Percentiles rank a stretch among this genome's conserved stretches.
Conservation (phyloP, 1,139 yeast genomes). For the Wickerhamomyces sp. region DNA sequence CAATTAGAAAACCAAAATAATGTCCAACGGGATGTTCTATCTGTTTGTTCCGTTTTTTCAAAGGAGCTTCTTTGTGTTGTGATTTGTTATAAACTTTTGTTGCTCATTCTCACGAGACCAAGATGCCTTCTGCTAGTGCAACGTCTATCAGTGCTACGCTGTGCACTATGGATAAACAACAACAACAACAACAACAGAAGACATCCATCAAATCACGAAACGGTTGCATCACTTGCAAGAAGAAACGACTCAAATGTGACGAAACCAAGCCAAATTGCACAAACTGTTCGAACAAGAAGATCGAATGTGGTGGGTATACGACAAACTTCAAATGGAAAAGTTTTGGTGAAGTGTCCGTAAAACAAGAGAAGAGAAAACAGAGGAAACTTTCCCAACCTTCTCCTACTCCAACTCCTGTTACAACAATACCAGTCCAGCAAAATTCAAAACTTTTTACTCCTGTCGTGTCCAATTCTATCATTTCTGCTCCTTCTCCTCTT, state of each 20-base stretch:
- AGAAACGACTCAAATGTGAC: slow-evolving; percentile 52
- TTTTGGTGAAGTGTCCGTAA: slow-evolving; percentile 33
- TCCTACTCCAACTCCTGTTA: neutral
- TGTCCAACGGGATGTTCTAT: too few relatives aligned
- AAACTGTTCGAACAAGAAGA: slow-evolving; percentile 39
- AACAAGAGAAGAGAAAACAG: slow-evolving; percentile 1
- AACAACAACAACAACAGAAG: too few relatives aligned
- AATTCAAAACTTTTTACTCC: too few relatives aligned
- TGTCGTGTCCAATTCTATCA: too few relatives aligned
- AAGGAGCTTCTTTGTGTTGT: neutral
- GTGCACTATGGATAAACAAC: neutral
- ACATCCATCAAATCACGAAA: slow-evolving; percentile 17
- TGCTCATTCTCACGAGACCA: too few relatives aligned
- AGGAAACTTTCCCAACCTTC: too few relatives aligned
- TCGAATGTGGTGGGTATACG: slow-evolving; percentile 59
- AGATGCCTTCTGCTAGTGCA: neutral
- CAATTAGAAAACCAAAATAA: too few relatives aligned
- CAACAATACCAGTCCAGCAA: too few relatives aligned
- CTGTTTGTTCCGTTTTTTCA: too few relatives aligned
- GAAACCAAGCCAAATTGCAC: slow-evolving; percentile 49
- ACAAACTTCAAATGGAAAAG: slow-evolving; percentile 61
- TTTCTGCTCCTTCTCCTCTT: too few relatives aligned
- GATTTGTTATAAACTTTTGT: neutral
- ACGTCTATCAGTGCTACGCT: neutral
- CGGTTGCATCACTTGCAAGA: slow-evolving; percentile 53